These are phyloP conservation scores for Pinus albicaulis DNA, from an alignment of 75 land plant species.

Conservation along the genomic window DNA sequence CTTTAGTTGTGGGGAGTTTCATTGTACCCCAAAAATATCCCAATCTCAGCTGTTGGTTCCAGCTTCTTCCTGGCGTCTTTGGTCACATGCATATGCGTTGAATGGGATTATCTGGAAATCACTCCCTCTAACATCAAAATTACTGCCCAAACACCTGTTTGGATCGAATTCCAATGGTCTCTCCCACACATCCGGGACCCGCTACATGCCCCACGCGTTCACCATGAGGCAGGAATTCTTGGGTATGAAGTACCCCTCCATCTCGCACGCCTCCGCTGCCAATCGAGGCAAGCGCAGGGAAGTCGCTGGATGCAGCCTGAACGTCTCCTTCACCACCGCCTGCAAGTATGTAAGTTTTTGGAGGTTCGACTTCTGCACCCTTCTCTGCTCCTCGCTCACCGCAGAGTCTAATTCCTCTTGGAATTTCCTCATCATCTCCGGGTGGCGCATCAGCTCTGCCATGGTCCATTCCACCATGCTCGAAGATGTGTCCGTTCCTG, in stretches of 20 bases:
- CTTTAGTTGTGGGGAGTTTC: no score
- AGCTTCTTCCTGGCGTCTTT: no score
- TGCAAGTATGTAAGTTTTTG: slow-evolving; percentile 33
- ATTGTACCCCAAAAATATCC: no score
- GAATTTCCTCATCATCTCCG: neutral
- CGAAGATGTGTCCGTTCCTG: slow-evolving; percentile 3
- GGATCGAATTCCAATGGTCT: no score
- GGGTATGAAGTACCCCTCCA: slow-evolving; percentile 62
- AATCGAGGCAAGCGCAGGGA: slow-evolving; percentile 61
- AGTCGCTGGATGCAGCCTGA: slow-evolving; percentile 71
- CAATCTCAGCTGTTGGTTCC: no score
- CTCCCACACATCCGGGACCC: slow-evolving; percentile 47
- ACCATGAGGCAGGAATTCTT: slow-evolving; percentile 42
- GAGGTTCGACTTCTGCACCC: no score
- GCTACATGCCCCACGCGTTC: slow-evolving; percentile 54
- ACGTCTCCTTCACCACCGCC: slow-evolving; percentile 61
- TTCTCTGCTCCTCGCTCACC: no score
- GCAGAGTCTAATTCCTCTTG: neutral
- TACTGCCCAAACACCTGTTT: no score
- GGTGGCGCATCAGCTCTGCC: neutral
- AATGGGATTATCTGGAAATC: slow-evolving; percentile 62
- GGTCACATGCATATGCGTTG: no score
- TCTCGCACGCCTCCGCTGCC: slow-evolving; percentile 36
- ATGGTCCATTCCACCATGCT: neutral
- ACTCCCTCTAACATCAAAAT: slow-evolving; percentile 18